Conservation (phyloP, 495 filamentous ascomycete genomes). For the Xylaria bambusicola region DNA sequence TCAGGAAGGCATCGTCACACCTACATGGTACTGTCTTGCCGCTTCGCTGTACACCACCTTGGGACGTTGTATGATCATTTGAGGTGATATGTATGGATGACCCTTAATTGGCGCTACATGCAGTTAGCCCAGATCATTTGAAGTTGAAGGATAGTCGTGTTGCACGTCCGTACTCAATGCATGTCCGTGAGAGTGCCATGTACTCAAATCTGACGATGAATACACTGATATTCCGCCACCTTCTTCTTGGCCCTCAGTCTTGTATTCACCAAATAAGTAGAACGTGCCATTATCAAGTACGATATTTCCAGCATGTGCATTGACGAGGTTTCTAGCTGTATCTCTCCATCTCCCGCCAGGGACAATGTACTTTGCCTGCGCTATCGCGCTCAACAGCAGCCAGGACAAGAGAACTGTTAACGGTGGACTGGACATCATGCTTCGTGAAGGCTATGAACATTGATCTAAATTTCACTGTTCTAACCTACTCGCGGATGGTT, state of each 20-base stretch:
- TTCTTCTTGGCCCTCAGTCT: conserved; percentile 43
- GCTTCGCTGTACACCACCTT: conserved; percentile 46
- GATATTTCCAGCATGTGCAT: conserved; percentile 46
- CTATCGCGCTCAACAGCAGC: conserved; percentile 22
- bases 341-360: conserved; percentile 48
- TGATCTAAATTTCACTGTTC: not conserved
- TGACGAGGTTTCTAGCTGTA: conserved; percentile 43
- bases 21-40: conserved; percentile 40
- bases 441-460: not conserved
- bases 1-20: conserved; percentile 7
- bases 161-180: conserved; percentile 33
- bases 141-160: not conserved
- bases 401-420: conserved; percentile 9
- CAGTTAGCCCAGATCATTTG: conserved; percentile 9
- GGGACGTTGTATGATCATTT: conserved; percentile 46
- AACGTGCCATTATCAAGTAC: conserved; percentile 41
- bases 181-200: conserved; percentile 43
- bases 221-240: conserved; percentile 47
- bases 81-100: conserved; percentile 38
- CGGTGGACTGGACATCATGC: conserved; percentile 20
- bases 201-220: conserved; percentile 43
- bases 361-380: conserved; percentile 44
- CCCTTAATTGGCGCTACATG: conserved; percentile 36
- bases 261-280: conserved; percentile 50
- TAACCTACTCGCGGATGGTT: not conserved